These are phyloP conservation scores for Clavispora fructus DNA, from an alignment of 805 yeast genomes.

Conservation along the genomic window DNA sequence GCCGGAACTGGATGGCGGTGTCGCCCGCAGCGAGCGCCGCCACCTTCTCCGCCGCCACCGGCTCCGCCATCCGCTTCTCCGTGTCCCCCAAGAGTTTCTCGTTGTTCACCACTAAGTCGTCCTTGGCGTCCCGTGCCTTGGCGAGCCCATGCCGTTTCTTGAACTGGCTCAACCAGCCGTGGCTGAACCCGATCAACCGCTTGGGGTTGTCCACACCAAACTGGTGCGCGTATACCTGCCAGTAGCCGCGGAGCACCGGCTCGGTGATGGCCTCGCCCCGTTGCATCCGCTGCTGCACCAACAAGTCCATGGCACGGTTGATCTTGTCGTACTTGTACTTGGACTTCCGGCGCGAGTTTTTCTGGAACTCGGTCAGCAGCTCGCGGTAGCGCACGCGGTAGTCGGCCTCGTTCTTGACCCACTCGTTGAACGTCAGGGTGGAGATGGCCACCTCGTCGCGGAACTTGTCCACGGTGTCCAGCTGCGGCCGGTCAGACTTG, in stretches of 20 bases:
- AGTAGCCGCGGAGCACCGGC: conserved; percentile 50
- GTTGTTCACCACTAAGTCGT: not conserved
- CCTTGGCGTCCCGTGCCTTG: not conserved
- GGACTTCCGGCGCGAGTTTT: conserved; percentile 39
- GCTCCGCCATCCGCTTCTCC: not conserved
- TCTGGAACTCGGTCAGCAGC: conserved; percentile 24
- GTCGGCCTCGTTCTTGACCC: conserved; percentile 53
- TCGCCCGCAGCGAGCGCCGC: not conserved
- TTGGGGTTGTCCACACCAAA: conserved; percentile 59
- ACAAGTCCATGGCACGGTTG: conserved; percentile 53
- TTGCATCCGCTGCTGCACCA: conserved; percentile 42
- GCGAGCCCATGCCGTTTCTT: conserved; percentile 52
- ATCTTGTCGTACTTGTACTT: conserved; percentile 54
- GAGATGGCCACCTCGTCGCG: conserved; percentile 48
- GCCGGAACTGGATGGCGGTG: not conserved
- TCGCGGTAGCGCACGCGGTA: conserved; percentile 41
- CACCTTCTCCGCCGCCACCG: not conserved
- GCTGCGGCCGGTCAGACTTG: conserved; percentile 46
- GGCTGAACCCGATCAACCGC: conserved; percentile 48
- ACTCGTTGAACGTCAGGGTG: conserved; percentile 57
- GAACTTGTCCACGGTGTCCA: conserved; percentile 51
- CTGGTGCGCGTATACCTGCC: conserved; percentile 51
- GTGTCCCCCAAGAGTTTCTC: not conserved
- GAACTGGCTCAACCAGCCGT: conserved; percentile 61
- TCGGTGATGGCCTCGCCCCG: conserved; percentile 47